Percentiles rank a stretch among this genome's conserved stretches.
phyloP scores from a whole-genome alignment of 1,284 basidiomycete genomes.

The Mycena citricolor region DNA sequence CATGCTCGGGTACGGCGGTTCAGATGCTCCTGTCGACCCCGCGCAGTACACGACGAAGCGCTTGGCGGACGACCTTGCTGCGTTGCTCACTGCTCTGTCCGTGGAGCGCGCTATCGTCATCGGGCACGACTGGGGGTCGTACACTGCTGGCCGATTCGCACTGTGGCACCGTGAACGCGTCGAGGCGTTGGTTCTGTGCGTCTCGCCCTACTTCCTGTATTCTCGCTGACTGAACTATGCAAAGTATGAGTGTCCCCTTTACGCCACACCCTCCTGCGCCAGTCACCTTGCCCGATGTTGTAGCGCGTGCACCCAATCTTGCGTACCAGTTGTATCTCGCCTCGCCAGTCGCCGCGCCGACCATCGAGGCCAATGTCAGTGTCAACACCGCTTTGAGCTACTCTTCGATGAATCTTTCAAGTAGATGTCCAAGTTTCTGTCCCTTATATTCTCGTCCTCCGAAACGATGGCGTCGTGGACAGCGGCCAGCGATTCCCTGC shows the following conservation, averaged over 20 bases:
- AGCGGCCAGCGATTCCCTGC: slow-evolving; percentile 29
- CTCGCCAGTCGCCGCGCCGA: slow-evolving; percentile 44
- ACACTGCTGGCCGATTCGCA: slow-evolving; percentile 57
- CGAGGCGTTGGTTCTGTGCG: slow-evolving; percentile 57
- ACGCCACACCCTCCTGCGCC: slow-evolving; percentile 52
- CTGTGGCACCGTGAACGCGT: slow-evolving; percentile 65
- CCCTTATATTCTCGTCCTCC: slow-evolving; percentile 28
- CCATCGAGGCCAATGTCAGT: slow-evolving; percentile 54
- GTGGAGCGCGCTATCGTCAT: slow-evolving; percentile 58
- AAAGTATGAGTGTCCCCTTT: slow-evolving; percentile 63
- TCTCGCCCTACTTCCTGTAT: slow-evolving; percentile 8
- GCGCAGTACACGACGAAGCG: slow-evolving; percentile 59
- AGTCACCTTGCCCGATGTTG: slow-evolving; percentile 49
- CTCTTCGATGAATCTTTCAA: not conserved
- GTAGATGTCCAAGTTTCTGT: slow-evolving; percentile 40
- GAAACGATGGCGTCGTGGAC: slow-evolving; percentile 25
- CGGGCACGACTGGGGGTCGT: slow-evolving; percentile 76
- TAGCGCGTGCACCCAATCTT: slow-evolving; percentile 49
- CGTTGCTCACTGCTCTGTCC: slow-evolving; percentile 56
- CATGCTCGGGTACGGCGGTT: slow-evolving; percentile 73
- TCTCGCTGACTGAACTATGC: not conserved
- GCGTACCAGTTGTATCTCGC: slow-evolving; percentile 67
- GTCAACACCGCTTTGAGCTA: not conserved
- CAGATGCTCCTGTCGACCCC: slow-evolving; percentile 58
- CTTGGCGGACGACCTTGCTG: slow-evolving; percentile 60